Evolutionary conservation across 768 basidiomycete species (phyloP).

Genomic region (Amylocystis lapponica): DNA sequence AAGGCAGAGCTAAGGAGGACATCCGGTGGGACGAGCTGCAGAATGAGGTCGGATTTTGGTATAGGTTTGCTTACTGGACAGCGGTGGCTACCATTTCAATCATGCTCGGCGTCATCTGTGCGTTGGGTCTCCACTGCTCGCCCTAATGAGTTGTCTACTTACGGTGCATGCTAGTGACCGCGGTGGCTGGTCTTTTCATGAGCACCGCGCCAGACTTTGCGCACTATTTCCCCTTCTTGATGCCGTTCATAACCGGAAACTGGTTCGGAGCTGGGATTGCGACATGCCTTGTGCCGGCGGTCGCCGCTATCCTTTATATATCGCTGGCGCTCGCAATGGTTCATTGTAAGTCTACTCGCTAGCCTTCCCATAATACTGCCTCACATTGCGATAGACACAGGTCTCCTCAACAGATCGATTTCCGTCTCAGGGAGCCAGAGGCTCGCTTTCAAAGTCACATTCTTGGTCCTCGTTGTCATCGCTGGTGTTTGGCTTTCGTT

Average conservation of each 20-base stretch:
- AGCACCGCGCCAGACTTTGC: conserved; percentile 68
- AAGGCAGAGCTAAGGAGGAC: conserved; percentile 79
- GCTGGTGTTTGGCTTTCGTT: conserved; percentile 57
- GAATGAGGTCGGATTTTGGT: conserved; percentile 56
- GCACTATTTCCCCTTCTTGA: conserved; percentile 64
- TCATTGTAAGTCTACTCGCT: conserved; percentile 42
- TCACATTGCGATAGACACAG: conserved; percentile 35
- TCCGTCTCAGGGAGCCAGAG: conserved; percentile 61
- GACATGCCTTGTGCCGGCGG: conserved; percentile 61
- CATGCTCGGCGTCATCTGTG: conserved; percentile 54
- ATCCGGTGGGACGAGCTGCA: conserved; percentile 77
- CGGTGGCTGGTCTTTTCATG: conserved; percentile 61
- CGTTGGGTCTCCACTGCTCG: conserved; percentile 25
- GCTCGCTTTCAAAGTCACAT: conserved; percentile 56
- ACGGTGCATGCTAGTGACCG: conserved; percentile 46
- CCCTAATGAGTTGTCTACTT: not conserved
- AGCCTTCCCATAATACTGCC: not conserved
- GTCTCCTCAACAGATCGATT: conserved; percentile 47
- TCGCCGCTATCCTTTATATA: conserved; percentile 56
- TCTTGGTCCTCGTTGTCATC: conserved; percentile 49
- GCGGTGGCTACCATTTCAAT: conserved; percentile 44
- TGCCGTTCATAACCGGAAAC: conserved; percentile 42
- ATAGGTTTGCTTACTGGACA: too few species aligned
- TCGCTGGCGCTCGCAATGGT: conserved; percentile 45
- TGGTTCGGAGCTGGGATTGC: conserved; percentile 57